Conservation (phyloP, 306 rosid genomes). For the Pyrus pyrifolia region DNA sequence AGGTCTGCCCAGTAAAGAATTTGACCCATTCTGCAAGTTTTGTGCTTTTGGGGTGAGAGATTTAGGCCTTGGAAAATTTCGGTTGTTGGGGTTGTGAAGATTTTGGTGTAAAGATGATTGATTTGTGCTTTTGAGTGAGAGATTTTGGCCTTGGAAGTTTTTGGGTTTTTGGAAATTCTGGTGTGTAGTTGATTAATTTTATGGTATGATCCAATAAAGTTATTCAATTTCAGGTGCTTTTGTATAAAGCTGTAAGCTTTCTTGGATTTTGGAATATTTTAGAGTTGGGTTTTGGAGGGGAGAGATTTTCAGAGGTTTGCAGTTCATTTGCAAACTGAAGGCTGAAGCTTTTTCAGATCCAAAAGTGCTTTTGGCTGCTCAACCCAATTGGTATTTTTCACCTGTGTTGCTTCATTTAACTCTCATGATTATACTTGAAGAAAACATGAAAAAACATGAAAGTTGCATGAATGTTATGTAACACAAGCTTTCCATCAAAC, state of each 20-base stretch:
- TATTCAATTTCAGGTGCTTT: neutral
- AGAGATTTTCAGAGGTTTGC: neutral
- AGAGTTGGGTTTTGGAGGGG: neutral
- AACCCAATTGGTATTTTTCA: conserved; percentile 22
- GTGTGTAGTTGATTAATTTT: neutral
- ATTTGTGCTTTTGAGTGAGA: neutral
- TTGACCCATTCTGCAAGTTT: neutral
- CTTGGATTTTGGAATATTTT: neutral
- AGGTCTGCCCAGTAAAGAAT: neutral
- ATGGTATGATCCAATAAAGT: neutral
- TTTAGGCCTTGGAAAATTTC: neutral
- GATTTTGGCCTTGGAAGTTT: neutral
- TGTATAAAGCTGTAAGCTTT: neutral
- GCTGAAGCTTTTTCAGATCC: conserved; percentile 17
- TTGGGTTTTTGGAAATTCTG: neutral
- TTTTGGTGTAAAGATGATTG: conserved; percentile 6
- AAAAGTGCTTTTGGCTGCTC: conserved; percentile 16
- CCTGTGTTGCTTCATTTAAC: neutral
- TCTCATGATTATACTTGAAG: conserved; percentile 7
- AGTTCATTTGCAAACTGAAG: neutral
- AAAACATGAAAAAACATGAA: conserved; percentile 13
- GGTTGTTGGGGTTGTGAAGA: conserved; percentile 2
- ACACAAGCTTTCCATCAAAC: neutral
- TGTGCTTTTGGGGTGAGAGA: conserved; percentile 2
- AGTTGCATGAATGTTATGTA: neutral